Percentiles rank a stretch among this genome's conserved stretches.
phyloP scores from a whole-genome alignment of 2,329 filamentous ascomycete species.

The Penicillium sp. region DNA sequence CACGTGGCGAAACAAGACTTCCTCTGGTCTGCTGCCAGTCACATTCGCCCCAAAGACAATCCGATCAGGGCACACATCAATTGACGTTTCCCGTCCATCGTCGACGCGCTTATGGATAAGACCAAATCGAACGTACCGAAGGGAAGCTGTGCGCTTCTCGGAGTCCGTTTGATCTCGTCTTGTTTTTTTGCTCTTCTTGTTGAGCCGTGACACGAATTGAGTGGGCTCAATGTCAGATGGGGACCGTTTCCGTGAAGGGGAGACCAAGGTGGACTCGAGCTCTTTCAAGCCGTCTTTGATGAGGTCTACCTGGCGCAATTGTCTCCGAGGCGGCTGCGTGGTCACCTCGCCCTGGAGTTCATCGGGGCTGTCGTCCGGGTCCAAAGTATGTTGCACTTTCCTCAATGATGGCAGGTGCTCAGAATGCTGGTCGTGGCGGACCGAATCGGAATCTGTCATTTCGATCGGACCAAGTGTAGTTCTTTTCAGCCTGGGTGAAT shows the following conservation, averaged over 20 bases:
- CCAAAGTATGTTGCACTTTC: conserved; percentile 4
- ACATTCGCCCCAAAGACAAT: conserved; percentile 8
- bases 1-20: conserved; percentile 20
- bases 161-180: conserved; percentile 5
- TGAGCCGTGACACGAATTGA: conserved; percentile 18
- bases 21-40: background rate
- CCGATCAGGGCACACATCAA: conserved; percentile 12
- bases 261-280: conserved; percentile 1
- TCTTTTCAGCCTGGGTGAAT: background rate
- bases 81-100: conserved; percentile 4
- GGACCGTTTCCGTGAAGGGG: conserved; percentile 17
- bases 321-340: conserved; percentile 16
- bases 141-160: background rate
- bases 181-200: conserved; percentile 10
- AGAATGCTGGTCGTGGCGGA: background rate
- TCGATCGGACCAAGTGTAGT: background rate
- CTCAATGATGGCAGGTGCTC: conserved; percentile 1
- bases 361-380: conserved; percentile 34
- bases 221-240: conserved; percentile 31
- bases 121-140: conserved; percentile 20
- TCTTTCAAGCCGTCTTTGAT: conserved; percentile 2
- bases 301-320: conserved; percentile 4
- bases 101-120: conserved; percentile 6
- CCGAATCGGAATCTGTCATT: background rate
- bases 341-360: conserved; percentile 36